Evolutionary conservation across 345 rosid species (phyloP).

Genomic region (Chamaenerion angustifolium): DNA sequence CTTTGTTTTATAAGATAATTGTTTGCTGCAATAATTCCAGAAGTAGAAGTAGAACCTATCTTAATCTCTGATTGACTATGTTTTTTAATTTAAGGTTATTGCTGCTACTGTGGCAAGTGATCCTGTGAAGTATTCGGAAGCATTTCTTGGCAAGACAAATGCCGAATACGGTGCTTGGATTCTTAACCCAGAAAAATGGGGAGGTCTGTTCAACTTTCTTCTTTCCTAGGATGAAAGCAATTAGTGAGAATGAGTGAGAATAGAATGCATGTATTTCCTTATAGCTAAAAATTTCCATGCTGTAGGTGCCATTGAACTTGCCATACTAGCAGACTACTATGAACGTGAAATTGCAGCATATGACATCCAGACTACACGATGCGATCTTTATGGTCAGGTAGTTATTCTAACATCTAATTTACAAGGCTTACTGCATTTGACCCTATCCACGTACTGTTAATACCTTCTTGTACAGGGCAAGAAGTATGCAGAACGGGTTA

Average conservation of each 20-base stretch:
- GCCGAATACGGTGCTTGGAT: slow-evolving; percentile 84
- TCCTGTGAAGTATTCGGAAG: slow-evolving; percentile 64
- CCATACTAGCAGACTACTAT: slow-evolving; percentile 71
- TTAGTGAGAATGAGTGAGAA: too few species aligned
- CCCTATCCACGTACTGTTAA: not conserved
- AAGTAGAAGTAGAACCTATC: too few species aligned
- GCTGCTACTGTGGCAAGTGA: slow-evolving; percentile 78
- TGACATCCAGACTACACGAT: slow-evolving; percentile 75
- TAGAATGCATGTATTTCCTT: not conserved
- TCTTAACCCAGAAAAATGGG: slow-evolving; percentile 87
- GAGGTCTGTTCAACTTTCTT: slow-evolving; percentile 41
- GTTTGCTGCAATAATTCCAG: too few species aligned
- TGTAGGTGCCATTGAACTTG: slow-evolving; percentile 93
- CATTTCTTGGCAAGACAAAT: slow-evolving; percentile 73
- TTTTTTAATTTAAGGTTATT: slow-evolving; percentile 40
- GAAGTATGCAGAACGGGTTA: slow-evolving; percentile 57
- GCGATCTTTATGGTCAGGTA: slow-evolving; percentile 98
- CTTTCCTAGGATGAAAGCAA: not conserved
- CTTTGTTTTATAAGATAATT: too few species aligned
- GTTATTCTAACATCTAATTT: not conserved
- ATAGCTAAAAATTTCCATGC: not conserved
- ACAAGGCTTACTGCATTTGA: not conserved
- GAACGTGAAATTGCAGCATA: slow-evolving; percentile 83
- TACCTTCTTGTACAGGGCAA: slow-evolving; percentile 29
- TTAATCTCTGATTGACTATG: not conserved